Percentiles rank a stretch among this genome's conserved stretches.
Conservation (phyloP, 2,329 filamentous ascomycete genomes). For the Amylocarpus encephaloides region DNA sequence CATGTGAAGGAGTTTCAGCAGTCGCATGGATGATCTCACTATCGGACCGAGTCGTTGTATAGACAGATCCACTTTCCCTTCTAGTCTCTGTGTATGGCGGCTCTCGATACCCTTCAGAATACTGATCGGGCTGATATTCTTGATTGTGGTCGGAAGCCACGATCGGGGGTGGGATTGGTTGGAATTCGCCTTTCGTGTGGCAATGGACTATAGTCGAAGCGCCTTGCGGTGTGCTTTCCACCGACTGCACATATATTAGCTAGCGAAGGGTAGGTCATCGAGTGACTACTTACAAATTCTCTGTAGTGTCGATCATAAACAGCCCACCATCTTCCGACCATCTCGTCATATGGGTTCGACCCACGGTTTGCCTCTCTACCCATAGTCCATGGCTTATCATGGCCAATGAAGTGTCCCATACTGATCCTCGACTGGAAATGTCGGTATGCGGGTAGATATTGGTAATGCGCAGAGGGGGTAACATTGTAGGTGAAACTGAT, state of each 20-base stretch:
- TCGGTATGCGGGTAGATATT: conserved; percentile 90
- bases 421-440: conserved; percentile 88
- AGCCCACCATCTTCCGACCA: conserved; percentile 86
- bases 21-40: conserved; percentile 24
- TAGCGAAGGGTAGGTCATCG: conserved; percentile 6
- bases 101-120: neutral
- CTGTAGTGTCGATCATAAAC: conserved; percentile 85
- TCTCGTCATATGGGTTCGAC: conserved; percentile 68
- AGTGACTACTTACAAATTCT: conserved; percentile 37
- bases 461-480: conserved; percentile 92
- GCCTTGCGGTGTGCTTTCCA: conserved; percentile 15
- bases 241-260: conserved; percentile 19
- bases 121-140: conserved; percentile 16
- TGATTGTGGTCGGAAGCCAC: conserved; percentile 12
- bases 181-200: conserved; percentile 31
- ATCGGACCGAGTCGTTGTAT: conserved; percentile 3
- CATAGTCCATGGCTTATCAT: conserved; percentile 80
- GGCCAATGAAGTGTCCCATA: conserved; percentile 90
- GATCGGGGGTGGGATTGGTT: conserved; percentile 16
- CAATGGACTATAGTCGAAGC: conserved; percentile 28
- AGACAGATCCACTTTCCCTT: neutral
- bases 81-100: neutral
- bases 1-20: conserved; percentile 21
- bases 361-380: conserved; percentile 51
- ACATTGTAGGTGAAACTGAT: conserved; percentile 96